Evolutionary conservation across 2,329 filamentous ascomycete genomes (phyloP).

Genomic region (Nigrospora osmanthi): DNA sequence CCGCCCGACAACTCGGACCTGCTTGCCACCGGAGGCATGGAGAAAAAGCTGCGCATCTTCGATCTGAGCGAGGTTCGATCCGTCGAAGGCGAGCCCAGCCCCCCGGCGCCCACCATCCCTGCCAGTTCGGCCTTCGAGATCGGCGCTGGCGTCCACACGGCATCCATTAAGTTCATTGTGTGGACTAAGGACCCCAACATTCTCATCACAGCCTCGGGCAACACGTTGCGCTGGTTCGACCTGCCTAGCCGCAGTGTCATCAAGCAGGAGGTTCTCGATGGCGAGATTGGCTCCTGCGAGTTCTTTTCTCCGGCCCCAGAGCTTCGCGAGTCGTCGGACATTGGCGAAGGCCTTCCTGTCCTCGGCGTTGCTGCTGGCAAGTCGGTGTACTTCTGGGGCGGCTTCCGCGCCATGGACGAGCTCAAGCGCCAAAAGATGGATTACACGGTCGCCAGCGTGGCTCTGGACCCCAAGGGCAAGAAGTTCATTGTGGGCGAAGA

Average conservation of each 20-base stretch:
- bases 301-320: constrained; percentile 61
- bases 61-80: constrained; percentile 57
- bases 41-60: constrained; percentile 94
- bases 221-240: constrained; percentile 92
- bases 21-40: constrained; percentile 86
- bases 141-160: constrained; percentile 72
- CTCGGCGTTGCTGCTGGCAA: constrained; percentile 92
- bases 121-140: constrained; percentile 74
- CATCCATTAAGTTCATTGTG: constrained; percentile 91
- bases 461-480: constrained; percentile 71
- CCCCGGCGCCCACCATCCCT: constrained; percentile 36
- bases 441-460: constrained; percentile 86
- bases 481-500: constrained; percentile 87
- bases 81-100: constrained; percentile 17
- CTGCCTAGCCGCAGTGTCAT: constrained; percentile 68
- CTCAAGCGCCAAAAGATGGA: constrained; percentile 75
- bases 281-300: constrained; percentile 86
- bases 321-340: constrained; percentile 51
- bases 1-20: constrained; percentile 74
- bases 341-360: constrained; percentile 61
- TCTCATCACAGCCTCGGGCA: constrained; percentile 85
- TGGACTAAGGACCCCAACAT: constrained; percentile 88
- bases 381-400: constrained; percentile 86
- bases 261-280: constrained; percentile 71
- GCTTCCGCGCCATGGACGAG: constrained; percentile 56